A percentile compares a stretch with the other conserved stretches of the same genome.
Evolutionary conservation across 108 stramenopile genomes (phyloP).

Genomic region (Pseudonitzschia multiseries): DNA sequence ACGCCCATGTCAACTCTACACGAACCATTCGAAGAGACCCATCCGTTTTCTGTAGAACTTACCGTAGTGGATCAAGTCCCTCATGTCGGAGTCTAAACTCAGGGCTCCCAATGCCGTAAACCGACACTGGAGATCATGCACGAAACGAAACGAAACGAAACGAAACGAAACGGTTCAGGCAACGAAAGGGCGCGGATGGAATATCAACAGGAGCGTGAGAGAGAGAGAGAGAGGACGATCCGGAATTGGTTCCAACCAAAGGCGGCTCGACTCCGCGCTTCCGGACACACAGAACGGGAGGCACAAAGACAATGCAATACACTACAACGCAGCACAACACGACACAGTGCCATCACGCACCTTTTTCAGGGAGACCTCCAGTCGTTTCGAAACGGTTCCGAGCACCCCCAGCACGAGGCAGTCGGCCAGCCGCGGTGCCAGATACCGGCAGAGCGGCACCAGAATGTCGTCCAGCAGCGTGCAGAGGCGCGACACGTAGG

Average conservation of each 20-base stretch:
- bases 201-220: not conserved
- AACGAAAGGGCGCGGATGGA: not conserved
- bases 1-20: not conserved
- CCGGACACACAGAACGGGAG: too few relatives aligned
- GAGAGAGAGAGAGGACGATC: not conserved
- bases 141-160: not conserved
- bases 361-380: conserved; percentile 76
- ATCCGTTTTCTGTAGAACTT: not conserved
- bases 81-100: conserved; percentile 80
- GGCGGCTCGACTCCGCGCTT: too few relatives aligned
- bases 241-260: too few relatives aligned
- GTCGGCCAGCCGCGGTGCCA: conserved; percentile 73
- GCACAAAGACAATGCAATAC: too few relatives aligned
- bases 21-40: not conserved
- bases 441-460: conserved; percentile 59
- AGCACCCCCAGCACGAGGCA: conserved; percentile 61
- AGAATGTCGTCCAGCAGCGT: conserved; percentile 68
- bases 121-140: conserved; percentile 38
- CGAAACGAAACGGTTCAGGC: not conserved
- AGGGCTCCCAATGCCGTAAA: conserved; percentile 81
- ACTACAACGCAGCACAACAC: too few relatives aligned
- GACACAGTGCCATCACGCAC: conserved; percentile 25
- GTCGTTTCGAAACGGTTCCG: conserved; percentile 67
- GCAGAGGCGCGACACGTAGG: conserved; percentile 70
- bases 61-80: conserved; percentile 69